Conservation (phyloP, 2,329 filamentous ascomycete genomes). For the Phoma sp. region DNA sequence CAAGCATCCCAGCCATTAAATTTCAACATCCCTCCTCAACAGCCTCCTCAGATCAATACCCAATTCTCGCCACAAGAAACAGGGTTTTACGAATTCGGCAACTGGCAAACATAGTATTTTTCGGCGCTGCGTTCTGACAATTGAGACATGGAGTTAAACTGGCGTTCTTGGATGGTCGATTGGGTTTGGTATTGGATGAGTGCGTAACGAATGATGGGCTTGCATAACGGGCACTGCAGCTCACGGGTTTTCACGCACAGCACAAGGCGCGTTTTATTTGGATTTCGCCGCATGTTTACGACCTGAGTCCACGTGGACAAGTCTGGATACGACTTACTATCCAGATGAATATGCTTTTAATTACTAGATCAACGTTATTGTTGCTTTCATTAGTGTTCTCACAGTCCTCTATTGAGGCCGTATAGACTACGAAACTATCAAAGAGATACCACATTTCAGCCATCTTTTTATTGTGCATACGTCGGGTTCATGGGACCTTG, state of each 20-base stretch:
- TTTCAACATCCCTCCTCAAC: constrained; percentile 13
- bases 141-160: constrained; percentile 7
- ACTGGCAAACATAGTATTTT: constrained; percentile 7
- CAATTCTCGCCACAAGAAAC: constrained; percentile 16
- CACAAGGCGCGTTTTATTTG: constrained; percentile 4
- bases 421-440: constrained; percentile 21
- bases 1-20: constrained; percentile 13
- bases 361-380: constrained; percentile 16
- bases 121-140: constrained; percentile 2
- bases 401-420: constrained; percentile 8
- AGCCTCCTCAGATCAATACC: constrained; percentile 12
- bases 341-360: constrained; percentile 19
- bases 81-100: constrained; percentile 12
- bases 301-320: constrained; percentile 3
- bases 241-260: constrained; percentile 6
- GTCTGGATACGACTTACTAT: constrained; percentile 3
- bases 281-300: constrained; percentile 3
- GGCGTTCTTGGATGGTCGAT: constrained; percentile 7
- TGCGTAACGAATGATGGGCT: constrained; percentile 13
- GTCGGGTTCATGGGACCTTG: neutral
- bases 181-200: neutral
- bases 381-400: constrained; percentile 14
- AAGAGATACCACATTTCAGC: constrained; percentile 9
- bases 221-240: constrained; percentile 15
- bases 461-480: neutral